Percentiles rank a stretch among this genome's conserved stretches.
Evolutionary conservation across 2,329 filamentous ascomycete genomes (phyloP).

Genomic region (Alternaria infectoria): DNA sequence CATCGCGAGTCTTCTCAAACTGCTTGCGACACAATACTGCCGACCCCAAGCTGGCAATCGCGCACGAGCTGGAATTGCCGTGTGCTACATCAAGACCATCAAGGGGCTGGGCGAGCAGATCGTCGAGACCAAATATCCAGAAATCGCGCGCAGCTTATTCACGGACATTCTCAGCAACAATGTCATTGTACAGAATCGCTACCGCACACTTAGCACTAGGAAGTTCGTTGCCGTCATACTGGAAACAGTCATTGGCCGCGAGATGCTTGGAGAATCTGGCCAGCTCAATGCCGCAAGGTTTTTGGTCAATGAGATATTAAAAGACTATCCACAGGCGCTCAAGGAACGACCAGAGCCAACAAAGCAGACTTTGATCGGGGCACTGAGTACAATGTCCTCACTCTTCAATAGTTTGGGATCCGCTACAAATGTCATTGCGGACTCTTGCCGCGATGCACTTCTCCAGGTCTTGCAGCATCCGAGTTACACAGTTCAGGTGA

Average conservation of each 20-base stretch:
- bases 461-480: constrained; percentile 92
- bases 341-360: constrained; percentile 87
- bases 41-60: constrained; percentile 79
- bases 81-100: constrained; percentile 85
- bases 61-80: constrained; percentile 79
- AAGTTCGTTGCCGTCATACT: constrained; percentile 84
- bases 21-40: constrained; percentile 81
- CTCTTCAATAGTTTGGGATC: constrained; percentile 82
- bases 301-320: constrained; percentile 85
- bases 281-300: constrained; percentile 82
- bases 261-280: constrained; percentile 86
- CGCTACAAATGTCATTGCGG: constrained; percentile 78
- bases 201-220: constrained; percentile 82
- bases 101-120: constrained; percentile 78
- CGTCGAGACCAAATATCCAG: constrained; percentile 82
- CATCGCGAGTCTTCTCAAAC: constrained; percentile 77
- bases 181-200: constrained; percentile 81
- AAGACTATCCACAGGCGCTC: constrained; percentile 89
- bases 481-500: constrained; percentile 94
- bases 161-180: constrained; percentile 78
- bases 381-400: constrained; percentile 79
- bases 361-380: constrained; percentile 81
- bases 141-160: constrained; percentile 81
- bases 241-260: constrained; percentile 79
- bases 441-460: constrained; percentile 82